Base-by-base conservation (phyloP, 257 asterid genomes). In the Knoxia roxburghii region DNA sequence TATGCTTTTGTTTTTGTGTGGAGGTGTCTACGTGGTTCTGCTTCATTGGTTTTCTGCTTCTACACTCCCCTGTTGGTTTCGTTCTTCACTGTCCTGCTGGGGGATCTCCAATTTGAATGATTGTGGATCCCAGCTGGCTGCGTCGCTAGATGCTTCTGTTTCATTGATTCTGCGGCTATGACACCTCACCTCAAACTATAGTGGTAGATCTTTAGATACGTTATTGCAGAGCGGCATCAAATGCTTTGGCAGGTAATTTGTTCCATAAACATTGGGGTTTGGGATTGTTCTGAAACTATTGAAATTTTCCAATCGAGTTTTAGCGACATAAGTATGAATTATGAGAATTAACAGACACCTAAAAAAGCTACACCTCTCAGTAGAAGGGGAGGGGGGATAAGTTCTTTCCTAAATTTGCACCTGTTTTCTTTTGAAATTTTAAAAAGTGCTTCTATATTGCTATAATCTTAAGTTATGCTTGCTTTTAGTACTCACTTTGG, bases 41-140 rank as follows among this genome's bases (percentile, higher is more conserved):
- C 97, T 77, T 85, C 97, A 81, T 84, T 83, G 90, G 93, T 87
- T 81, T 83, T 86, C 92, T 88, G 79, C 93, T 78, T 88, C 97
- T 89, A 80, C 96, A 78, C 88, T 76, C 82, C 65, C 70, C 72
- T 82, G 76, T 82, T 82, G 90, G 90, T 91, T 90, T 82, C 85
- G 79, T 79, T 81, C 96, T 81, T 83, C 82, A 64, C 85, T 79
- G 84, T 77, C 82, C 85, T 84, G 84, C 91, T 84, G 86, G 75
- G 92, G 90, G 89, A 91, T 89, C 95, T 87, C 86, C 91, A 85
- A 89, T 91, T 86, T 77, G 81, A 82, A 78, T 75, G 82, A 85
- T 90, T 85, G 90, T 78, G 85, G 90, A 83, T 83, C 96, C 95
- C 87, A 74, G 87, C 81, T 83, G 85, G 89, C 95, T 84, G 54